Base-by-base conservation (phyloP, 2,329 filamentous ascomycete genomes). In the Helminthosporium solani region DNA sequence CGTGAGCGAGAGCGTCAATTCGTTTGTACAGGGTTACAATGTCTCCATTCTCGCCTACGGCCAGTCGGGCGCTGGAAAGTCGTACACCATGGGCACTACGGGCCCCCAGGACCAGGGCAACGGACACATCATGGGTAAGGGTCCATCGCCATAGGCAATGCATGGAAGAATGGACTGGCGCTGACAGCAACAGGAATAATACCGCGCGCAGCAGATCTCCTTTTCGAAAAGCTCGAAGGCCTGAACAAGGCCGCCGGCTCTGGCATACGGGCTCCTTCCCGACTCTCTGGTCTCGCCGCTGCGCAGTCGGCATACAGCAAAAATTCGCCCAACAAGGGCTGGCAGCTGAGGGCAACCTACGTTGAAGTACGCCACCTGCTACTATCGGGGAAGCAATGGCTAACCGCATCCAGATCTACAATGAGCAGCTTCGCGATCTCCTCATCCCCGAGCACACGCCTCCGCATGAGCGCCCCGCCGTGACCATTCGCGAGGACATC, bases 11-110 rank as follows among this genome's bases (percentile, higher is more conserved):
- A 95, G 90, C 60, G 87, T 97, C 57, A 83, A 79, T 59, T 88
- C 91, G 2, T 99, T 99, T 60, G 77, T 94, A 1, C 90, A 96
- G 66, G 94, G 94, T 44, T 99, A 97, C 80, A 99, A 99, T 82
- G 94, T 99, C 47, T 99, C 94, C 3, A 83, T 99, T 40, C 77
- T 99, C 60, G 94, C 94, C 38, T 99, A 99, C 64, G 94, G 94
- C 56, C 94, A 99, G 75, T 99, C 94, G 21, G 94, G 94, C 46
- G 90, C 94, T 9, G 94, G 94, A 59, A 99, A 99, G 74, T 97
- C 92, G 2, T 97, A 95, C 68, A 99, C 94, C 0, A 99, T 99
- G 94, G 94, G 94, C 46, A 99, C 94, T 0, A 90, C 92, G 0
- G 90, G 90, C 3, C 89, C 91, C 2, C 71, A 71, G 18, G 91